These are phyloP conservation scores for Botryobasidium botryosum DNA, from an alignment of 768 basidiomycete genomes.

Conservation along the genomic window DNA sequence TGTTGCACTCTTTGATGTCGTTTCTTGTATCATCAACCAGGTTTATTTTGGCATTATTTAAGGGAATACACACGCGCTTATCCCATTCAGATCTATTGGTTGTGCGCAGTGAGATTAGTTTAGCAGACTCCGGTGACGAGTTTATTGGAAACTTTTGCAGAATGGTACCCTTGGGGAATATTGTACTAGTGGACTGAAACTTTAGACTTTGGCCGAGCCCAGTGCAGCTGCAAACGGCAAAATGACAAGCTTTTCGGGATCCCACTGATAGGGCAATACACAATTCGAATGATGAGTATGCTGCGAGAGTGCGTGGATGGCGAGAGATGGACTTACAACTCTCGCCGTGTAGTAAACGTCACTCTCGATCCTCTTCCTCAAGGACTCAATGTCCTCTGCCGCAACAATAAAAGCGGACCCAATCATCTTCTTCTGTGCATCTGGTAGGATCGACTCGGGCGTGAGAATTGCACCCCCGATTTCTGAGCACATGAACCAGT, in stretches of 20 bases:
- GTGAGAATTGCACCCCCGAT: slow-evolving; percentile 41
- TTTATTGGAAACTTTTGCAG: too few relatives aligned
- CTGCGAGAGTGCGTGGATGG: too few relatives aligned
- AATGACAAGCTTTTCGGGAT: slow-evolving; percentile 35
- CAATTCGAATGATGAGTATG: too few relatives aligned
- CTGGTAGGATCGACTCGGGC: slow-evolving; percentile 32
- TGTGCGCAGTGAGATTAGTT: too few relatives aligned
- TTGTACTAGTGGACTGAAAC: too few relatives aligned
- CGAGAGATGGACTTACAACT: slow-evolving; percentile 34
- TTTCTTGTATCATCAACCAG: too few relatives aligned
- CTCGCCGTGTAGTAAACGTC: slow-evolving; percentile 29
- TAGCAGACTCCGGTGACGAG: too few relatives aligned
- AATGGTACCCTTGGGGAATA: too few relatives aligned
- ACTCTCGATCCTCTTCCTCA: slow-evolving; percentile 24
- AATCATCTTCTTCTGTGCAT: slow-evolving; percentile 35
- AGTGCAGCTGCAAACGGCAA: slow-evolving; percentile 22
- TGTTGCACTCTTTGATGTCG: too few relatives aligned
- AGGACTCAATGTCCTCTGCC: slow-evolving; percentile 33
- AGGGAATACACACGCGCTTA: too few relatives aligned
- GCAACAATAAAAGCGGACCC: slow-evolving; percentile 43
- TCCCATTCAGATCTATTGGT: too few relatives aligned
- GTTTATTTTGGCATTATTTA: too few relatives aligned
- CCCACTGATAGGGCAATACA: slow-evolving; percentile 42
- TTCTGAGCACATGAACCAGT: slow-evolving; percentile 22
- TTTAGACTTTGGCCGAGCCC: background rate